phyloP scores from a whole-genome alignment of 2,329 filamentous ascomycete genomes.

The Colletotrichum tropicale region DNA sequence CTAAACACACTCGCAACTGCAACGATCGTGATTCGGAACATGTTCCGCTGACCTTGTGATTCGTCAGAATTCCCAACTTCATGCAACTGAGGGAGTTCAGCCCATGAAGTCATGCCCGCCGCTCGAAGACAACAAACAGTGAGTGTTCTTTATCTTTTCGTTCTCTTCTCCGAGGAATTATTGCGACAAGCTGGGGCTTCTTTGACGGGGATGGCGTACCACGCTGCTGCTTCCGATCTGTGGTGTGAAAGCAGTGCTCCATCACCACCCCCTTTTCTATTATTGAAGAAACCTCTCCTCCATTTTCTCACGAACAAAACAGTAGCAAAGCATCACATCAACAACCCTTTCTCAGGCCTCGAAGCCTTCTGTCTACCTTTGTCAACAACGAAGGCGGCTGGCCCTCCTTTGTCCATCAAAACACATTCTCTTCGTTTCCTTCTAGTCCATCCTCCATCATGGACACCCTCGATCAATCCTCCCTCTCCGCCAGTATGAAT shows the following conservation, averaged over 20 bases:
- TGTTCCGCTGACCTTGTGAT: not conserved
- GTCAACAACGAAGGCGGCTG: not conserved
- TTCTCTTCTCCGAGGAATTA: fast-evolving
- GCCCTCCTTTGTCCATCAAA: fast-evolving
- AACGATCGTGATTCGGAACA: fast-evolving
- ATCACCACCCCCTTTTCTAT: not conserved
- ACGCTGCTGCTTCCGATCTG: fast-evolving
- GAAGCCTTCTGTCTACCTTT: not conserved
- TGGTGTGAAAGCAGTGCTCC: not conserved
- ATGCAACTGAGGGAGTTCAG: not conserved
- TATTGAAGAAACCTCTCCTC: not conserved
- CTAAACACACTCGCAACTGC: fast-evolving
- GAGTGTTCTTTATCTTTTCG: not conserved
- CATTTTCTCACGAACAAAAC: not conserved
- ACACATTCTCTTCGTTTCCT: not conserved
- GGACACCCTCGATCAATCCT: fast-evolving
- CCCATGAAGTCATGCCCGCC: not conserved
- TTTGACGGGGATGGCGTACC: fast-evolving
- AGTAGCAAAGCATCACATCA: not conserved
- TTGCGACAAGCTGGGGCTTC: fast-evolving
- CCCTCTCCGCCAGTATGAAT: fast-evolving
- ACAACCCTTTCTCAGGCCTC: not conserved
- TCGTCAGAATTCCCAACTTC: not conserved
- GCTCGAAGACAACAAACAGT: not conserved
- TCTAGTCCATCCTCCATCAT: not conserved